A percentile compares a stretch with the other conserved stretches of the same genome.
Evolutionary conservation across 805 yeast species (phyloP).

Genomic region (Osmozyma mogii): DNA sequence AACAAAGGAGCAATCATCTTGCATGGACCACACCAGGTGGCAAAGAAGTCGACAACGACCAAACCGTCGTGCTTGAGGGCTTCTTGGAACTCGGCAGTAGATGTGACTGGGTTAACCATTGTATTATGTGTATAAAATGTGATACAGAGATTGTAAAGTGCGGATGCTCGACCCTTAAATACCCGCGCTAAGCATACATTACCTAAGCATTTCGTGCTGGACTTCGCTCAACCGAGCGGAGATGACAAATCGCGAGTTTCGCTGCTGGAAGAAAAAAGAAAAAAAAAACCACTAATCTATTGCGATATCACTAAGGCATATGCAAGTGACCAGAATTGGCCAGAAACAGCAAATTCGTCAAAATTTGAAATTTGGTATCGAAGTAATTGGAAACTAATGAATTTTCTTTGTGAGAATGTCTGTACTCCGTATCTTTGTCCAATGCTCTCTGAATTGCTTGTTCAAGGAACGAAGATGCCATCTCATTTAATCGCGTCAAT

Average conservation of each 20-base stretch:
- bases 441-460: no score
- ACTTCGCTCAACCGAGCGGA: neutral
- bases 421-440: no score
- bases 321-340: neutral
- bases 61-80: conserved; percentile 58
- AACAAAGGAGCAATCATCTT: conserved; percentile 93
- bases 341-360: no score
- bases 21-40: conserved; percentile 99
- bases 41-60: conserved; percentile 92
- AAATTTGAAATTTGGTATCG: no score
- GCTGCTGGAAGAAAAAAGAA: no score
- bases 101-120: conserved; percentile 31
- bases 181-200: neutral
- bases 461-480: no score
- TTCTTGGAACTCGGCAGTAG: conserved; percentile 52
- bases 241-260: neutral
- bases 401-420: no score
- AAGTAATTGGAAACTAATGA: no score
- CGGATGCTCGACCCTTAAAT: neutral
- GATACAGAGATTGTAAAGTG: neutral
- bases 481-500: no score
- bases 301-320: neutral
- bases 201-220: neutral
- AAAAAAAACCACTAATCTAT: neutral
- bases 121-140: conserved; percentile 2